phyloP scores from a whole-genome alignment of 495 filamentous ascomycete genomes.

The Usnea hakonensis region DNA sequence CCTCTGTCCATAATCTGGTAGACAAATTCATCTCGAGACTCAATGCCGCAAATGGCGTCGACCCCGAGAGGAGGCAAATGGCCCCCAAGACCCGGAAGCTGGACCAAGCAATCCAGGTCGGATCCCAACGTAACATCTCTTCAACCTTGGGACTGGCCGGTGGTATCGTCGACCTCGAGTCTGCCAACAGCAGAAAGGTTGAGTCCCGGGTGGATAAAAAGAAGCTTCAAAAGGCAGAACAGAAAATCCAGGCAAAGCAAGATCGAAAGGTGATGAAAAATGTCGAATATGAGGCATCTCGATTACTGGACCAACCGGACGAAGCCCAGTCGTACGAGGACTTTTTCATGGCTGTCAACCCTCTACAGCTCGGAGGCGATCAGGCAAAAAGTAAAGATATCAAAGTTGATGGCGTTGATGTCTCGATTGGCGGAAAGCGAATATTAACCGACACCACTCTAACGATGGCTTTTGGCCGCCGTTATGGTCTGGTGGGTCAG shows the following conservation, averaged over 20 bases:
- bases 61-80: slow-evolving; percentile 60
- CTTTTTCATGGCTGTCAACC: slow-evolving; percentile 99
- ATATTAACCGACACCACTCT: slow-evolving; percentile 86
- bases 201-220: slow-evolving; percentile 97
- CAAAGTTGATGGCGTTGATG: slow-evolving; percentile 92
- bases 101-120: slow-evolving; percentile 93
- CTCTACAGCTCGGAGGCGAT: slow-evolving; percentile 76
- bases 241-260: slow-evolving; percentile 97
- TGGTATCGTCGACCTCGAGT: slow-evolving; percentile 83
- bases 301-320: slow-evolving; percentile 72
- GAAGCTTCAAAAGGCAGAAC: slow-evolving; percentile 98
- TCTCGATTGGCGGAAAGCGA: slow-evolving; percentile 78
- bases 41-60: slow-evolving; percentile 60
- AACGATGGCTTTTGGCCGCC: slow-evolving; percentile 84
- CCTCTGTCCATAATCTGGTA: slow-evolving; percentile 74
- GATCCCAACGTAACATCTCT: slow-evolving; percentile 87
- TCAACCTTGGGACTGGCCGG: slow-evolving; percentile 85
- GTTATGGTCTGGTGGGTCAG: slow-evolving; percentile 95
- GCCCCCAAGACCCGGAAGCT: slow-evolving; percentile 73
- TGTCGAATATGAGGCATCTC: slow-evolving; percentile 93
- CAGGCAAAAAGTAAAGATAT: slow-evolving; percentile 95
- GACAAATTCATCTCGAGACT: slow-evolving; percentile 82
- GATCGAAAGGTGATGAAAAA: slow-evolving; percentile 97
- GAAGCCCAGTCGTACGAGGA: slow-evolving; percentile 95
- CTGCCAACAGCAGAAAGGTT: slow-evolving; percentile 82